Percentiles rank a stretch among this genome's conserved stretches.
phyloP scores from a whole-genome alignment of 2,329 filamentous ascomycete genomes.

The Sphaerulina vaccinii region DNA sequence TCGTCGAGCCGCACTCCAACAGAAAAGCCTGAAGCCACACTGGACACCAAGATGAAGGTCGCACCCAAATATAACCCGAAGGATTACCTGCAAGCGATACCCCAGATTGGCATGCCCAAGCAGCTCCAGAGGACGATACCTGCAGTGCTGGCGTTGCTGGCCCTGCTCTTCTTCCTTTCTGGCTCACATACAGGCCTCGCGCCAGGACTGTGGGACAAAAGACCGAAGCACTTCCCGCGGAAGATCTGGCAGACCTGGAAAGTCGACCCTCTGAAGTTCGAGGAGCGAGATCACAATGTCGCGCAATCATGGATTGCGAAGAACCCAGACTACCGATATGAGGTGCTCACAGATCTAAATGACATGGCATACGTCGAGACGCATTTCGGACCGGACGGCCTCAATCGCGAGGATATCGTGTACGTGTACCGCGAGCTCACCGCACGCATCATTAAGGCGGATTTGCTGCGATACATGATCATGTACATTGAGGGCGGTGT shows the following conservation, averaged over 20 bases:
- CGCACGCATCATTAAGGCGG: conserved; percentile 65
- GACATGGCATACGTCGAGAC: conserved; percentile 66
- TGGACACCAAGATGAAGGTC: conserved; percentile 21
- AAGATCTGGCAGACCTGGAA: conserved; percentile 82
- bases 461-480: conserved; percentile 64
- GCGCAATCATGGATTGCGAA: conserved; percentile 65
- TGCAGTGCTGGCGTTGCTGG: conserved; percentile 47
- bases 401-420: conserved; percentile 67
- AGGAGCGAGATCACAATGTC: conserved; percentile 59
- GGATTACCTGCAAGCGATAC: conserved; percentile 24
- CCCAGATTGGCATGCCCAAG: conserved; percentile 42
- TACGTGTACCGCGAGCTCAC: conserved; percentile 60
- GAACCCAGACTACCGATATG: conserved; percentile 66
- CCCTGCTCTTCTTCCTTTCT: conserved; percentile 48
- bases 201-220: conserved; percentile 24
- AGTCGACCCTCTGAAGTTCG: conserved; percentile 64
- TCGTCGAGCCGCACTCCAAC: conserved; percentile 17
- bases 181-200: conserved; percentile 24
- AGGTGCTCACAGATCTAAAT: conserved; percentile 68
- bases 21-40: conserved; percentile 13
- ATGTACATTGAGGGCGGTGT: conserved; percentile 66
- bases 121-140: conserved; percentile 52
- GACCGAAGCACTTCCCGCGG: conserved; percentile 51
- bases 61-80: conserved; percentile 18
- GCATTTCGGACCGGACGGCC: conserved; percentile 63